phyloP scores from a whole-genome alignment of 257 asterid genomes.

The Solanum clarkiae region DNA sequence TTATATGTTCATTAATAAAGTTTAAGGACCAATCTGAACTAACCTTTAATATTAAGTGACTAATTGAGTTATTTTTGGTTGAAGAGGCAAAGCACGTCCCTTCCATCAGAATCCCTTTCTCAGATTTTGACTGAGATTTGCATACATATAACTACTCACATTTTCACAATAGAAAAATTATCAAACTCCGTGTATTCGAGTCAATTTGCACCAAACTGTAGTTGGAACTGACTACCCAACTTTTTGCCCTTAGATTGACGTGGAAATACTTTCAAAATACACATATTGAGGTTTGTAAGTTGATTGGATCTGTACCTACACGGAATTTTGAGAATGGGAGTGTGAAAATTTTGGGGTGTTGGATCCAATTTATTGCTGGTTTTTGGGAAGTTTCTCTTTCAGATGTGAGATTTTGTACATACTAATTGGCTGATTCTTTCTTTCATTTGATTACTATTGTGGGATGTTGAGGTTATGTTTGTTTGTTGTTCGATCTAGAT shows the following conservation, averaged over 20 bases:
- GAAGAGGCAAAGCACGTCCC: constrained; percentile 6
- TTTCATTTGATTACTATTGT: neutral
- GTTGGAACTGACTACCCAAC: constrained; percentile 17
- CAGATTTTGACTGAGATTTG: neutral
- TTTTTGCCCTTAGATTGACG: constrained; percentile 18
- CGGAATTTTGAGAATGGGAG: neutral
- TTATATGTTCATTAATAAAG: neutral
- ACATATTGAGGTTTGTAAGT: neutral
- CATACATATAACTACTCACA: neutral
- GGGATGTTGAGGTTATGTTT: neutral
- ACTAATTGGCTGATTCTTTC: neutral
- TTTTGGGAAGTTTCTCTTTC: neutral
- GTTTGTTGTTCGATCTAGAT: neutral
- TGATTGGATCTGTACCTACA: neutral
- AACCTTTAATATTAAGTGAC: neutral
- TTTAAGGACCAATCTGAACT: neutral
- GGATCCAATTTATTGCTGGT: neutral
- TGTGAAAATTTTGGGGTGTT: neutral
- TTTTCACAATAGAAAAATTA: neutral
- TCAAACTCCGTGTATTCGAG: neutral
- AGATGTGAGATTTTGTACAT: neutral
- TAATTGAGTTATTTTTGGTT: constrained; percentile 1
- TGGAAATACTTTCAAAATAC: neutral
- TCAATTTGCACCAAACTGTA: constrained; percentile 11
- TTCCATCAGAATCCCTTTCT: neutral